phyloP scores from a whole-genome alignment of 352 stramenopile genomes.

The Peronosclerospora sorghi region DNA sequence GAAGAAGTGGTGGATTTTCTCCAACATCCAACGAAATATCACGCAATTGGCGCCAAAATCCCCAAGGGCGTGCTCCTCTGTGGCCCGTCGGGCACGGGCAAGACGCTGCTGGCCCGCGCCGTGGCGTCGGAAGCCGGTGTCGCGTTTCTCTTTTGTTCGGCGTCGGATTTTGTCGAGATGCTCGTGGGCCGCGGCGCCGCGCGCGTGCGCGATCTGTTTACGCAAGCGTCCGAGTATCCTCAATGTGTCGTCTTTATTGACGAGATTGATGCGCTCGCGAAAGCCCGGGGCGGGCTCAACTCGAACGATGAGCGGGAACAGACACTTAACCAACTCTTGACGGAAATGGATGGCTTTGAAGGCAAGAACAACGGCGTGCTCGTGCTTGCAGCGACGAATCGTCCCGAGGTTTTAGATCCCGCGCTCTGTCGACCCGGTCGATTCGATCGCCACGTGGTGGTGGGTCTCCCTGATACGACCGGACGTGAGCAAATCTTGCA shows the following conservation, averaged over 20 bases:
- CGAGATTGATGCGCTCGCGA: conserved; percentile 92
- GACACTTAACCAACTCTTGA: conserved; percentile 90
- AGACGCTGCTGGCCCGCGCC: conserved; percentile 89
- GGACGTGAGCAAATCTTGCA: conserved; percentile 96
- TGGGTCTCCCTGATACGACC: conserved; percentile 97
- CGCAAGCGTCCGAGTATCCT: conserved; percentile 87
- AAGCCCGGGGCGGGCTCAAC: conserved; percentile 76
- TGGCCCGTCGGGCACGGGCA: conserved; percentile 89
- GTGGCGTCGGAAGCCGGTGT: conserved; percentile 90
- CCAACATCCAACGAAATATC: conserved; percentile 85
- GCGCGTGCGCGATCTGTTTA: conserved; percentile 90
- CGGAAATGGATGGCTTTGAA: conserved; percentile 87
- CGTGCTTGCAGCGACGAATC: conserved; percentile 97
- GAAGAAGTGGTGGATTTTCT: conserved; percentile 93
- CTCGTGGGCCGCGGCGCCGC: conserved; percentile 90
- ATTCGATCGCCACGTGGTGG: conserved; percentile 97
- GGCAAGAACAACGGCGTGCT: conserved; percentile 92
- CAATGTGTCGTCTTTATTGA: conserved; percentile 98
- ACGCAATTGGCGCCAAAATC: conserved; percentile 87
- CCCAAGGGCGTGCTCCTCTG: conserved; percentile 90
- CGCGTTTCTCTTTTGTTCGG: conserved; percentile 91
- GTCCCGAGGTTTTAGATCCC: conserved; percentile 97
- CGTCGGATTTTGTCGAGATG: conserved; percentile 97
- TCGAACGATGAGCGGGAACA: conserved; percentile 94
- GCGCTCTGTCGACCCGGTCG: conserved; percentile 94